A percentile compares a stretch with the other conserved stretches of the same genome.
These are phyloP conservation scores for Trypanosoma vivax DNA, from an alignment of 208 protist species.

Conservation along the genomic window DNA sequence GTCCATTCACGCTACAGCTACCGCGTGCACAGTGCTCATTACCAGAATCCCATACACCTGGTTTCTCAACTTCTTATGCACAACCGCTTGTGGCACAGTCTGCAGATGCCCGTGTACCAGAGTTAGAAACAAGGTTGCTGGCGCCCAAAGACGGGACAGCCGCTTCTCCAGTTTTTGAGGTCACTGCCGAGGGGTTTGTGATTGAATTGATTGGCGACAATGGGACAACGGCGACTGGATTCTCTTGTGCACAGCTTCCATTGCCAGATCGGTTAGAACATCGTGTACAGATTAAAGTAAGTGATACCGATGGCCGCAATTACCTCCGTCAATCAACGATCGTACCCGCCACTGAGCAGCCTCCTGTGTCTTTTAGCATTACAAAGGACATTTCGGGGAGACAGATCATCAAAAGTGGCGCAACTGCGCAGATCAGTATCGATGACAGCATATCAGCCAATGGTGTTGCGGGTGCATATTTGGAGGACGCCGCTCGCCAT, in stretches of 20 bases:
- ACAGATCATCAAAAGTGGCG: conserved; percentile 4
- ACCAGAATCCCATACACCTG: neutral
- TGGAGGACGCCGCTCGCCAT: conserved; percentile 9
- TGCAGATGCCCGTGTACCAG: conserved; percentile 18
- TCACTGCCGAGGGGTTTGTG: conserved; percentile 29
- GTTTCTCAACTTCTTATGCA: neutral
- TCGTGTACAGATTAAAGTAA: conserved; percentile 40
- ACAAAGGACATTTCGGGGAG: conserved; percentile 1
- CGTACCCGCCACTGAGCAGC: conserved; percentile 36
- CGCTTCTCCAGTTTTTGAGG: conserved; percentile 30
- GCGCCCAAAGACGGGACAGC: neutral
- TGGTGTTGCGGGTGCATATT: conserved; percentile 8
- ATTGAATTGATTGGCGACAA: conserved; percentile 55
- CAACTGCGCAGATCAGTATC: conserved; percentile 2
- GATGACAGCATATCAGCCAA: conserved; percentile 1
- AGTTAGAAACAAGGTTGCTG: conserved; percentile 48
- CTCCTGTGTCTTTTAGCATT: conserved; percentile 12
- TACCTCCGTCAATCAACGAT: conserved; percentile 48
- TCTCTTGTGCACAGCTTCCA: conserved; percentile 29
- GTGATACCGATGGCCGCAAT: conserved; percentile 23
- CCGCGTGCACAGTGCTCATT: conserved; percentile 13
- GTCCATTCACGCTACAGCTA: conserved; percentile 56
- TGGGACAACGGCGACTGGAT: conserved; percentile 36
- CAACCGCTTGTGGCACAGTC: conserved; percentile 7
- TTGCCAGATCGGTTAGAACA: conserved; percentile 43